Base-by-base conservation (phyloP, 768 basidiomycete species). In the Hebeloma cylindrosporum region DNA sequence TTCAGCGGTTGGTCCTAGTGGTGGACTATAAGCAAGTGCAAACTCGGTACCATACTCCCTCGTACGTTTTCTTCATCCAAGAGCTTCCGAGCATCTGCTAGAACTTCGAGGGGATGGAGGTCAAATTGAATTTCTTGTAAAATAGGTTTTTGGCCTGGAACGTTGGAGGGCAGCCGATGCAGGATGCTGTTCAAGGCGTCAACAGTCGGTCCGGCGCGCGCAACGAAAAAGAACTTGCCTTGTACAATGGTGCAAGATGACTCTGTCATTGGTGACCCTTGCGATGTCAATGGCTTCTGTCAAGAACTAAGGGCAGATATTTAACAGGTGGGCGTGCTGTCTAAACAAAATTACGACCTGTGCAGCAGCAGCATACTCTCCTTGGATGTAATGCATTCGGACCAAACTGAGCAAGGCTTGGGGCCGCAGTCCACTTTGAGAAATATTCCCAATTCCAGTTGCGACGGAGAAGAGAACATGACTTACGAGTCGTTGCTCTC, bases 281-380 rank as follows among this genome's bases (percentile, higher is more conserved):
- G 88, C 77, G n/a, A 85, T 80, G 32, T 78, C 75, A 48, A 92
- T 83, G 2, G 88, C 90, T 67, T 93, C 90, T 23, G 75, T 69
- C 10, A 92, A 65, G 40, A 85, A 68, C 89, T 93, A 52, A 0
- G 29, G 43, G n/a, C 42, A 20, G 35, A 23, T 14, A 48, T 50
- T 50, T 48, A 45, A 46, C 29, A 10, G 28, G 18, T 8, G 18
- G 23, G n/a, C 13, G 4, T 29, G 18, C 28, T 9, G 1, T 18
- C 5, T 36, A 14, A 25, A 21, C 40, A 8, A 23, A 17, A 5
- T 1, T 21, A 28, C 23, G 46, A 85, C 88, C 71, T 87, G 79
- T 42, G 79, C 74, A 20, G 84, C 84, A 27, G 86, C 85, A 10
- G 72, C 70, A 56, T 71, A 75, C 61, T 93, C 88, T 31, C 77